Conservation (phyloP, 2,329 filamentous ascomycete species). For the Nemania serpens region DNA sequence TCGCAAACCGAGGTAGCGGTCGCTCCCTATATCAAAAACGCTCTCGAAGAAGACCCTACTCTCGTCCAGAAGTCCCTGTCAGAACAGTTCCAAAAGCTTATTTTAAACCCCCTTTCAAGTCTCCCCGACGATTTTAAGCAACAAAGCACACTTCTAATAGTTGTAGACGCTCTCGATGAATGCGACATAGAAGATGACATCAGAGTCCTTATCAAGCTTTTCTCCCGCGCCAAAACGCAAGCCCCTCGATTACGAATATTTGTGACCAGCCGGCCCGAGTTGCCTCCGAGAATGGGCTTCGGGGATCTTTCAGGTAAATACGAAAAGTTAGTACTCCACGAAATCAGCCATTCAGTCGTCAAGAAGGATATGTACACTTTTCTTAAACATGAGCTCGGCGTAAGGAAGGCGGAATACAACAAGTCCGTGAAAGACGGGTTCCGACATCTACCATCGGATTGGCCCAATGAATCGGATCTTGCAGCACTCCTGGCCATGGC, state of each 20-base stretch:
- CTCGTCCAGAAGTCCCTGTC: background rate
- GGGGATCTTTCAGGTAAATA: conserved; percentile 34
- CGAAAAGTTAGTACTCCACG: conserved; percentile 44
- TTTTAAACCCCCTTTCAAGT: conserved; percentile 1
- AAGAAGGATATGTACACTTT: conserved; percentile 45
- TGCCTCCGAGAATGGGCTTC: conserved; percentile 46
- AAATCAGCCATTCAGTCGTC: conserved; percentile 40
- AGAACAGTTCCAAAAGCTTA: conserved; percentile 13
- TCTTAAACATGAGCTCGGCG: conserved; percentile 41
- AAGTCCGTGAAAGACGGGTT: no score
- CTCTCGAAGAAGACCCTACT: background rate
- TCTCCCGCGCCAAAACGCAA: background rate
- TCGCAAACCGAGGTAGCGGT: background rate
- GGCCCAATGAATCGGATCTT: conserved; percentile 37
- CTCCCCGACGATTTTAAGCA: fast-evolving
- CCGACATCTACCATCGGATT: conserved; percentile 30
- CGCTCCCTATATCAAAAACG: background rate
- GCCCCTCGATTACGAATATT: conserved; percentile 34
- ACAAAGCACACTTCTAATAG: background rate
- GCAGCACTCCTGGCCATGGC: conserved; percentile 28
- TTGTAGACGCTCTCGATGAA: conserved; percentile 15
- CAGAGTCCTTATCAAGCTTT: background rate
- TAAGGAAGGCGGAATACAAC: conserved; percentile 37
- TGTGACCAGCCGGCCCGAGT: conserved; percentile 50
- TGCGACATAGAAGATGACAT: background rate